Evolutionary conservation across 805 yeast species (phyloP).

Genomic region (Nakazawaea wickerhamii): DNA sequence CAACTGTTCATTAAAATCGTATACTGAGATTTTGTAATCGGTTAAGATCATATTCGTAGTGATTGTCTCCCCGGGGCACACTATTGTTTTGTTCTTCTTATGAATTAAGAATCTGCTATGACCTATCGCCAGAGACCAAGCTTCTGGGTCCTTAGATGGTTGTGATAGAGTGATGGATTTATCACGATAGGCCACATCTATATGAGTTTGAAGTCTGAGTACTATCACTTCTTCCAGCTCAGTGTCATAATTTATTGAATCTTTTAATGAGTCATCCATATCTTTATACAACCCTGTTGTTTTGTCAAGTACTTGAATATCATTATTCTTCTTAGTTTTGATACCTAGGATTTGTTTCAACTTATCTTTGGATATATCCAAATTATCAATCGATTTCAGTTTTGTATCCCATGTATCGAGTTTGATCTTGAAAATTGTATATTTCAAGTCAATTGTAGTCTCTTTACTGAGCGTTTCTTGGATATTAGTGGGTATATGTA

Average conservation of each 20-base stretch:
- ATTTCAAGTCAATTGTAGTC: not conserved
- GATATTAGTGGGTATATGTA: not conserved
- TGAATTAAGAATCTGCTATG: not conserved
- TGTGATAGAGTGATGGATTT: not conserved
- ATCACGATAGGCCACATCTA: too few relatives aligned
- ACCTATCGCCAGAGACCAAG: not conserved
- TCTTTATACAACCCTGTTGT: too few relatives aligned
- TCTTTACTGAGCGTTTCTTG: not conserved
- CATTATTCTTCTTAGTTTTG: not conserved
- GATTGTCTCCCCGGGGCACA: not conserved
- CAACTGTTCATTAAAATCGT: not conserved
- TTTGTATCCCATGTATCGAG: not conserved
- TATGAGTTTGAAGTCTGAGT: too few relatives aligned
- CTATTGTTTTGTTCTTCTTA: not conserved
- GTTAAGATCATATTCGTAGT: not conserved
- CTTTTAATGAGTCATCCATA: too few relatives aligned
- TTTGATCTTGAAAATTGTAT: not conserved
- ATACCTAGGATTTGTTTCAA: not conserved
- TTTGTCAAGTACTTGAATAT: not conserved
- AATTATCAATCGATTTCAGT: not conserved
- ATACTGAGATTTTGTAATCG: not conserved
- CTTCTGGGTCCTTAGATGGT: not conserved
- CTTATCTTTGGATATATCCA: not conserved
- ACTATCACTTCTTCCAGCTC: too few relatives aligned
- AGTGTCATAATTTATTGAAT: too few relatives aligned